Evolutionary conservation across 148 eudicot species (phyloP), one percentile per base, ranked within the genome.

Genomic region (Chenopodium suecicum): DNA sequence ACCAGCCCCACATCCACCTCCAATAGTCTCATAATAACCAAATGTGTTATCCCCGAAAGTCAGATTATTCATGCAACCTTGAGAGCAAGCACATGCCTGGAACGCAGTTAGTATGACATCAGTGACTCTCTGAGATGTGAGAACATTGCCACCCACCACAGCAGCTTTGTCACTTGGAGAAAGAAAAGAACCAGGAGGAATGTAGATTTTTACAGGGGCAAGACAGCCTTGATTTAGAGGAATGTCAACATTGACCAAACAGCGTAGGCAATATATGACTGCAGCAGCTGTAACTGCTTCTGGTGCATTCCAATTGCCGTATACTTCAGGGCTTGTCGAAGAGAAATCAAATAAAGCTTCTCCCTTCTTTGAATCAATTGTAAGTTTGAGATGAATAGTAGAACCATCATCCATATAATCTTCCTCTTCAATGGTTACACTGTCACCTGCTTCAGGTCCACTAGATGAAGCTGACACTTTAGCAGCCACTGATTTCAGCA

Each of bases 331-430:
- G 84, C 95, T 90, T n/a, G 97, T 91, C 52, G 97, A 95, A 2
- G 93, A 84, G 79, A 95, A 95, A 80, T 95, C 98, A 78, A 94
- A 94, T 65, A 79, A 80, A 13, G 98, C 98, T 86, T 95, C 98
- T 54, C 98, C 98, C 78, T 65, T 92, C 31, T 76, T 29, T 16
- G 92, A 82, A 90, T 92, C 91, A 11, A 96, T 96, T 0, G 92
- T 85, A 52, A 96, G 97, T 75, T 90, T 96, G 56, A 96, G 82
- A 80, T 89, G 99, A 80, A 96, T 92, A 58, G 77, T 81, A 58
- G 99, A 96, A 13, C 99, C 99, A 71, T 96, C 99, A 66, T 96
- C 99, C 99, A 96, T 96, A 84, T 82, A 96, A 89, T 96, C 99
- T 90, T 96, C 98, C 84, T 96, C 98, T 86, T 96, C 94, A 41